Percentiles rank a stretch among this genome's conserved stretches.
These are phyloP conservation scores for Karstenula rhodostoma DNA, from an alignment of 2,329 filamentous ascomycete species.

Conservation along the genomic window DNA sequence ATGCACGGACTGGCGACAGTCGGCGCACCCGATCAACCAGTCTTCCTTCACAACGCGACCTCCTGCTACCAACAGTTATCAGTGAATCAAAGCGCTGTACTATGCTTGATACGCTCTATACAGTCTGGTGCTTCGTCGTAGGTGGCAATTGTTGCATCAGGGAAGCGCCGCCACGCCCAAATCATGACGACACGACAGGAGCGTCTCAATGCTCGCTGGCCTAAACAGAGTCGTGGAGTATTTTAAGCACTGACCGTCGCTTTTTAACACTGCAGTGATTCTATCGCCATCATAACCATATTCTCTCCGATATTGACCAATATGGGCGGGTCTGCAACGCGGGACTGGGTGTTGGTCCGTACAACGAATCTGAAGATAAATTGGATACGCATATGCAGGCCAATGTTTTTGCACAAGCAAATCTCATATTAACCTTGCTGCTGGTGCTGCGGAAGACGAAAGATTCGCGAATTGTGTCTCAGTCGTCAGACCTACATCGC, in stretches of 20 bases:
- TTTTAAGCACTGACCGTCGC: not conserved
- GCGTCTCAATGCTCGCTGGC: not conserved
- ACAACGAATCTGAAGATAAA: slow-evolving; percentile 59
- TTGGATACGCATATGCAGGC: slow-evolving; percentile 61
- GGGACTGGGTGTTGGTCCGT: slow-evolving; percentile 59
- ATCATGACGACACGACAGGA: slow-evolving; percentile 15
- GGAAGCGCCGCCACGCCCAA: not conserved
- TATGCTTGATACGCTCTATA: not conserved
- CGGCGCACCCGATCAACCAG: too few relatives aligned
- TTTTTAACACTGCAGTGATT: not conserved
- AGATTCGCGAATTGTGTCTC: slow-evolving; percentile 58
- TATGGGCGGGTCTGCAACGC: slow-evolving; percentile 58
- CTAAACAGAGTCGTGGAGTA: not conserved
- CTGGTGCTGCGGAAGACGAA: slow-evolving; percentile 55
- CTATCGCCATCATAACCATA: not conserved
- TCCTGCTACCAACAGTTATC: not conserved
- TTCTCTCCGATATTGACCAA: not conserved
- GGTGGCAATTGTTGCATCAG: not conserved
- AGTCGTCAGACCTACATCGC: slow-evolving; percentile 60
- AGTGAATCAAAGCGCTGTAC: not conserved
- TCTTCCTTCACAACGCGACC: too few relatives aligned
- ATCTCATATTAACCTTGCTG: slow-evolving; percentile 57
- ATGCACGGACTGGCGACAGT: too few relatives aligned
- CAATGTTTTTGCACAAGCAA: slow-evolving; percentile 60
- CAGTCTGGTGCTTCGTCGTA: not conserved